Conservation (phyloP, 306 rosid species). For the Dalbergia cochinchinensis region DNA sequence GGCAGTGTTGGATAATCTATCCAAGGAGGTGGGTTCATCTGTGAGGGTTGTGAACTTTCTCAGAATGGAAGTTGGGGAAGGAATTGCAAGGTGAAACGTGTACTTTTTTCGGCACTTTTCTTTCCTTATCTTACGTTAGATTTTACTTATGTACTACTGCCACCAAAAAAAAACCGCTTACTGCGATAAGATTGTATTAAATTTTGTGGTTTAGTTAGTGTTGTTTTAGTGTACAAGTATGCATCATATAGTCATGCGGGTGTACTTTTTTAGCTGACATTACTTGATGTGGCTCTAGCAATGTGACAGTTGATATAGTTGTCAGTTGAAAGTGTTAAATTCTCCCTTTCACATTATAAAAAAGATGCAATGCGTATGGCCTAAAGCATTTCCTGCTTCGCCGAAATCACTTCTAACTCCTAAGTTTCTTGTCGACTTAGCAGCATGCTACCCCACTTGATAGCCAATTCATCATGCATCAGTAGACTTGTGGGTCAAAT, state of each 20-base stretch:
- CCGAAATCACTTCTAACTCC: not conserved
- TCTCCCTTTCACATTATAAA: slow-evolving; percentile 22
- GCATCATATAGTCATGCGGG: not conserved
- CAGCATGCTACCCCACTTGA: not conserved
- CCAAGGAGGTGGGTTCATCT: slow-evolving; percentile 85
- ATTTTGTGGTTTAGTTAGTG: not conserved
- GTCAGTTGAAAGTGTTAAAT: slow-evolving; percentile 17
- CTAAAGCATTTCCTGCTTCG: slow-evolving; percentile 9
- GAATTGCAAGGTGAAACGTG: slow-evolving; percentile 74
- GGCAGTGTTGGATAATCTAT: slow-evolving; percentile 73
- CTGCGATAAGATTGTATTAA: slow-evolving; percentile 10
- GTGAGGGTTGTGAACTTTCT: slow-evolving; percentile 83
- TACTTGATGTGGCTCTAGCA: not conserved
- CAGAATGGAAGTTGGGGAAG: slow-evolving; percentile 95
- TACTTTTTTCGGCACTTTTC: slow-evolving; percentile 5
- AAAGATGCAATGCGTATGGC: slow-evolving; percentile 5
- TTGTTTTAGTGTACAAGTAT: slow-evolving; percentile 30
- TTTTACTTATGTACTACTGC: not conserved
- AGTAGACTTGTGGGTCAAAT: slow-evolving; percentile 35
- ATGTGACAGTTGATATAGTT: not conserved
- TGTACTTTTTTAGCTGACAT: not conserved
- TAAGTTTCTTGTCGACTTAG: not conserved
- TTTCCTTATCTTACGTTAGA: slow-evolving; percentile 23
- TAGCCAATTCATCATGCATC: not conserved
- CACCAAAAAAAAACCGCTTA: not conserved